Evolutionary conservation across 768 basidiomycete genomes (phyloP), one percentile per base, ranked within the genome.

Genomic region (Rhodotorula graminis): DNA sequence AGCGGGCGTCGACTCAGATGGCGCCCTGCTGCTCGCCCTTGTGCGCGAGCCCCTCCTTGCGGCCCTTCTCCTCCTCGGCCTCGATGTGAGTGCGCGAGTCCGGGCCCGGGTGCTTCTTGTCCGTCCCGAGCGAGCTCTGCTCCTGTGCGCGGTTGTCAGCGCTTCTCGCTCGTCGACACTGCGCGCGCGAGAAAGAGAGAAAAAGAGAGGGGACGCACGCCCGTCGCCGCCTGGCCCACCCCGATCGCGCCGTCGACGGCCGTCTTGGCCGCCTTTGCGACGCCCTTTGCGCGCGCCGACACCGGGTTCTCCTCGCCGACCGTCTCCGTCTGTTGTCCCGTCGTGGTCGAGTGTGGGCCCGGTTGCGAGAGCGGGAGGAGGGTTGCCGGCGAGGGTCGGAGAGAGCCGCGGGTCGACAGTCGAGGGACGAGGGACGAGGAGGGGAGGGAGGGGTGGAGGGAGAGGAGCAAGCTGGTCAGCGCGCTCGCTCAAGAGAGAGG

Each of bases 301-400:
- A 72, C 40, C 1, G 71, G 71, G 56, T 67, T 61, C 27, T 14
- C 27, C 5, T 19, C 64, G 29, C 49, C 37, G 49, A 71, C 53
- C 19, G 53, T 12, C 37, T 64, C 15, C 50, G 67, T 72, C 71
- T 72, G 64, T n/a, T n/a, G n/a, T n/a, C n/a, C n/a, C n/a, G n/a
- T n/a, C n/a, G n/a, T n/a, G n/a, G n/a, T n/a, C n/a, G n/a, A n/a
- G 11, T 42, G 44, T 2, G 52, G 12, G 7, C 21, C 6, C 5
- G n/a, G 19, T 9, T 4, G 31, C 7, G 27, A 16, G 55, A 2
- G 37, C 37, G 49, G 7, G 37, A 3, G 21, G 50, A 27, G 7
- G n/a, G 31, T 50, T 7, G 23, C 40, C 23, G 27, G 6, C 14
- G 53, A 44, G 37, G n/a, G 64, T 21, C 7, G 19, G 31, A 14